These are phyloP conservation scores for Pichia sp. DNA, from an alignment of 1,139 yeast species.

Conservation along the genomic window DNA sequence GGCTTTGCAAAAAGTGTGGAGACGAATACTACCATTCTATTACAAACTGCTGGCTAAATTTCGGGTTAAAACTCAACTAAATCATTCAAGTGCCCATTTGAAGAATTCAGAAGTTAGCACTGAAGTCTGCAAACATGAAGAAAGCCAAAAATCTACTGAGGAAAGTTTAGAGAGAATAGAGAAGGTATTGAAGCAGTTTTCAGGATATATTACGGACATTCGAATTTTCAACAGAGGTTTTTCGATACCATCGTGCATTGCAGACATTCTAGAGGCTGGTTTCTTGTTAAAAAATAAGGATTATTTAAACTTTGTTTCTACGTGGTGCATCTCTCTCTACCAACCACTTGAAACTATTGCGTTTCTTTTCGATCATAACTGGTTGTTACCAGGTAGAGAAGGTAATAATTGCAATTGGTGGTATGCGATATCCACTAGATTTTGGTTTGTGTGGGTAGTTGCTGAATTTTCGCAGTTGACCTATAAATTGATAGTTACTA, in stretches of 20 bases:
- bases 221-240: conserved; percentile 53
- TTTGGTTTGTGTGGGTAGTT: conserved; percentile 54
- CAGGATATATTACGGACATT: conserved; percentile 47
- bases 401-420: conserved; percentile 20
- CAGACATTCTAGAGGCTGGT: conserved; percentile 28
- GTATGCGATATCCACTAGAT: conserved; percentile 44
- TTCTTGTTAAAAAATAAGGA: conserved; percentile 34
- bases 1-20: not conserved
- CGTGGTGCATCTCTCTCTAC: conserved; percentile 29
- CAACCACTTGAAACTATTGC: conserved; percentile 57
- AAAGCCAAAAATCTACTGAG: not conserved
- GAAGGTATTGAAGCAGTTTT: conserved; percentile 28
- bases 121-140: not conserved
- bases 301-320: conserved; percentile 26
- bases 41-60: not conserved
- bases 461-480: conserved; percentile 36
- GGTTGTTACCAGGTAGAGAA: conserved; percentile 44
- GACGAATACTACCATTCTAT: not conserved
- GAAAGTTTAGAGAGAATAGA: not conserved
- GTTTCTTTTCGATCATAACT: conserved; percentile 53
- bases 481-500: not conserved
- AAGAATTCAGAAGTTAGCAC: no score
- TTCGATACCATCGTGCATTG: conserved; percentile 48
- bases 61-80: not conserved
- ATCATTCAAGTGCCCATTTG: no score